Evolutionary conservation across 192 early-diverging fungal genomes (phyloP).

Genomic region (Coemansia sp.): DNA sequence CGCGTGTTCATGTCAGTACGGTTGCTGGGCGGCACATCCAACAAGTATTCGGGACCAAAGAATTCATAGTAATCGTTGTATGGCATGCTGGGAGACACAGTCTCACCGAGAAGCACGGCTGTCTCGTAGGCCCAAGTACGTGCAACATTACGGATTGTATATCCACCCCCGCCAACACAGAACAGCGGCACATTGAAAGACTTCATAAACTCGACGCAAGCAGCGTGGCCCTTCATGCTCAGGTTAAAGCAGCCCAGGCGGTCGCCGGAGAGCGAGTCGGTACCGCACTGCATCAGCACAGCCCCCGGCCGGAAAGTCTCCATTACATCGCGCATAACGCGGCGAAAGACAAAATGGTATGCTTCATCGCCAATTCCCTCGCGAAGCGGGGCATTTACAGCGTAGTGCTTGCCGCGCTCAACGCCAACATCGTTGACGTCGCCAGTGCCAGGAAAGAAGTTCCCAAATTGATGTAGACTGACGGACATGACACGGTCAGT

Average conservation of each 20-base stretch:
- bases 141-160: constrained; percentile 93
- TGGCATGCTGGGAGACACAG: constrained; percentile 65
- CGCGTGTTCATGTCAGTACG: constrained; percentile 85
- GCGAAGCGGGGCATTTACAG: constrained; percentile 92
- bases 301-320: constrained; percentile 84
- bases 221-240: constrained; percentile 88
- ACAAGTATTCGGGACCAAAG: constrained; percentile 84
- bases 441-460: constrained; percentile 97
- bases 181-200: constrained; percentile 87
- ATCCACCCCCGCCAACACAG: constrained; percentile 92
- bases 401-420: constrained; percentile 83
- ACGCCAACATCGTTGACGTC: constrained; percentile 88
- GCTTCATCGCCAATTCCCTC: constrained; percentile 91
- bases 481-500: constrained; percentile 99
- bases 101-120: constrained; percentile 69
- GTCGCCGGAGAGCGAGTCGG: constrained; percentile 89
- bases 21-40: constrained; percentile 83
- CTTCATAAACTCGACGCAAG: constrained; percentile 90
- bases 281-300: constrained; percentile 91
- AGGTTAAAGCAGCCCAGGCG: constrained; percentile 93
- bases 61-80: constrained; percentile 86
- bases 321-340: constrained; percentile 83
- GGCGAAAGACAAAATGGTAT: constrained; percentile 85
- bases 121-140: constrained; percentile 97
- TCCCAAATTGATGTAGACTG: constrained; percentile 96